Evolutionary conservation across 1,284 basidiomycete species (phyloP), one percentile per base, ranked within the genome.

Genomic region (Pterulicium gracile): DNA sequence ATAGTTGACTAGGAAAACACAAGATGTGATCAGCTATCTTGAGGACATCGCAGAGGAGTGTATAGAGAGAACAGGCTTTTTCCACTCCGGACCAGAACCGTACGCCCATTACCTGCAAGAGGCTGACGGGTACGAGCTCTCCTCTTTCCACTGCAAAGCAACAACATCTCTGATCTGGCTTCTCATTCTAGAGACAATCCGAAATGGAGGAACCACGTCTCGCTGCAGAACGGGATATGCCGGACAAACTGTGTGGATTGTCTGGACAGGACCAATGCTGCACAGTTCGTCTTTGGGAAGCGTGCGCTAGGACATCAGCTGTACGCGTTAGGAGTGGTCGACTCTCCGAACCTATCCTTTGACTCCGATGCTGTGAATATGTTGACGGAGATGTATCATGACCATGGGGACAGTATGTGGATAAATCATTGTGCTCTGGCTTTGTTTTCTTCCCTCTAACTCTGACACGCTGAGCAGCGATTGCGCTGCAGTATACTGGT

Each of bases 301-400:
- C 84, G 90, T 12, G 95, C 89, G 0, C 71, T 99, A 12, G 94
- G 92, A 0, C 93, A 98, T 62, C 96, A 99, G 61, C 72, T 99
- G 4, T 93, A 96, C 59, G 94, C 93, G 0, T 77, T 99, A 1
- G 96, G 96, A 2, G 75, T 94, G 15, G 84, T 91, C 19, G 79
- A 84, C 15, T 82, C 70, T 49, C 91, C 95, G 0, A 81, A 88
- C 54, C 69, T 98, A 19, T 79, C 84, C 0, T 97, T 97, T 59
- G 93, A 97, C 55, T 94, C 88, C 7, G 95, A 97, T 60, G 93
- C 92, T 0, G 88, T 96, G 43, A 92, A 96, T 61, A 94, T 98
- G 79, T 62, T 99, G 54, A 98, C 94, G 0, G 93, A 98, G 64
- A 98, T 99, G 94, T 98, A 97, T 62, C 93, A 98, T 60, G 91